phyloP scores from a whole-genome alignment of 1,284 basidiomycete species.

The Leccinum solheimii region DNA sequence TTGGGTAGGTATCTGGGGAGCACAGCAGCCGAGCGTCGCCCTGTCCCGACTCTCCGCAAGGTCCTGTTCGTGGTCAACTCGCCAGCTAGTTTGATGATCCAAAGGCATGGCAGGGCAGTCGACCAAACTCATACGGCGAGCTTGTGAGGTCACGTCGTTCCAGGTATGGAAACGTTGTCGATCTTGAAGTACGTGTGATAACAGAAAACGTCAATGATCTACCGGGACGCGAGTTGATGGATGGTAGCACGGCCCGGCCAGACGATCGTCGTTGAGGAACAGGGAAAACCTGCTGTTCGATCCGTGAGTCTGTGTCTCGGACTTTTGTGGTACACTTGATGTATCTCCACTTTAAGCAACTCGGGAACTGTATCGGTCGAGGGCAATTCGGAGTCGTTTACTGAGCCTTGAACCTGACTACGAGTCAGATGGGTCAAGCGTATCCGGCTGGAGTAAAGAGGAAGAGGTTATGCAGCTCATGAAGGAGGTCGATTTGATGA shows the following conservation, averaged over 20 bases:
- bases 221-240: slow-evolving; percentile 56
- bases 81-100: slow-evolving; percentile 67
- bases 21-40: slow-evolving; percentile 38
- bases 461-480: slow-evolving; percentile 85
- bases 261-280: slow-evolving; percentile 78
- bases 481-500: slow-evolving; percentile 88
- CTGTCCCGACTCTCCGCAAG: slow-evolving; percentile 33
- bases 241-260: slow-evolving; percentile 65
- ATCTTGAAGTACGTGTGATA: slow-evolving; percentile 51
- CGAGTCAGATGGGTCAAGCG: slow-evolving; percentile 95
- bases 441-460: slow-evolving; percentile 81
- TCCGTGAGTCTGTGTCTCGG: slow-evolving; percentile 63
- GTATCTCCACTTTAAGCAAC: slow-evolving; percentile 59
- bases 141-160: slow-evolving; percentile 52
- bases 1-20: slow-evolving; percentile 47
- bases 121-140: slow-evolving; percentile 70
- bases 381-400: slow-evolving; percentile 97
- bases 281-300: slow-evolving; percentile 76
- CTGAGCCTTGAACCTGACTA: slow-evolving; percentile 90
- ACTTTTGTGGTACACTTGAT: slow-evolving; percentile 5
- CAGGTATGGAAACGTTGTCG: slow-evolving; percentile 69
- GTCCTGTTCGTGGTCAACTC: slow-evolving; percentile 54
- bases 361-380: slow-evolving; percentile 93
- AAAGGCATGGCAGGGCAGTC: slow-evolving; percentile 48
- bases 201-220: slow-evolving; percentile 66